Base-by-base conservation (phyloP, 805 yeast species). In the Scheffersomyces amazonensis region DNA sequence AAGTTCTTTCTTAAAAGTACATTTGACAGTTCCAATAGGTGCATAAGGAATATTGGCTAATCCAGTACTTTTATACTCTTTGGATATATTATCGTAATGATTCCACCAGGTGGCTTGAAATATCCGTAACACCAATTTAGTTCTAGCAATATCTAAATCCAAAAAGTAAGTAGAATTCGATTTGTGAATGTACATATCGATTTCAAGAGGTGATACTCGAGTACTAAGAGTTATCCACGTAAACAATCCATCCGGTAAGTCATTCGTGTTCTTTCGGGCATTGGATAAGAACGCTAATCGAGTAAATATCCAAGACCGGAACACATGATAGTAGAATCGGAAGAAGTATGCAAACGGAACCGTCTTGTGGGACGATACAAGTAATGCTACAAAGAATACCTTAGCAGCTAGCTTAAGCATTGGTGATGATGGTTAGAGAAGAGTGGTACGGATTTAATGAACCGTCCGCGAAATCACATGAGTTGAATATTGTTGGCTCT, bases 121-220 rank as follows among this genome's bases (percentile, higher is more conserved):
- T 4, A 78, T 62, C 32, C 64, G 58, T 17, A 76, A 62, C 64
- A 88, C 64, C 38, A 82, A 60, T 40, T 80, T 78, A 6, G 85
- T 71, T 54, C 97, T 77, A 2, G 87, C 80, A 44, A 88, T 70
- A 55, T 90, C 97, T 55, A 87, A 66, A 48, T 90, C 97, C 15
- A 71, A 64, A 52, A 85, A 83, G 61, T 90, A 91, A 1, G 96
- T 84, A 5, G 91, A 80, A 58, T 91, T 91, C 40, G 84, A 79
- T 65, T 90, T 91, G 67, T 90, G 98, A 34, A 88, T 51, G 54
- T 87, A 87, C 66, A 86, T 76, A 60, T 90, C 97, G 54, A 87
- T 80, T 55, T 90, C 97, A 52, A 85, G 62, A 6, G 85, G 79
- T 1, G 91, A 81, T 20, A 84, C 85, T 42, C 76, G 78, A 0